Evolutionary conservation across 148 eudicot genomes (phyloP).

Genomic region (Spergularia bocconei): DNA sequence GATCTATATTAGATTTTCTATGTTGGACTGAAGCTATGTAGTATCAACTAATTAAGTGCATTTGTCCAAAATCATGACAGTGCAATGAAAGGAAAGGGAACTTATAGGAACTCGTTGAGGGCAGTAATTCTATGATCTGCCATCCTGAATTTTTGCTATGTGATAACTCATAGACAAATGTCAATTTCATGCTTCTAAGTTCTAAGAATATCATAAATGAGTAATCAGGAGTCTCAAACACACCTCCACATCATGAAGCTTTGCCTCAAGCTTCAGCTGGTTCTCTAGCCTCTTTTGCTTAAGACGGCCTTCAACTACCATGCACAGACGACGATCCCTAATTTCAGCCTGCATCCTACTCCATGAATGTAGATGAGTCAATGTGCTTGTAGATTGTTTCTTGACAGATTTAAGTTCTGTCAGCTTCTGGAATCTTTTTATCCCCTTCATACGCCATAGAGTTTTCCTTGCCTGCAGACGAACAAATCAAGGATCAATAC

Average conservation of each 20-base stretch:
- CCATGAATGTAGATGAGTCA: constrained; percentile 76
- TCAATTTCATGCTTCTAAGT: no score
- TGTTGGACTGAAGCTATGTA: neutral
- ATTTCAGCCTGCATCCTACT: constrained; percentile 70
- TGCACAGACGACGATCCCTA: constrained; percentile 60
- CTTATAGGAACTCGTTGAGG: neutral
- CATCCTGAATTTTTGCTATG: neutral
- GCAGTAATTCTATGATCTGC: neutral
- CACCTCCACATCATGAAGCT: constrained; percentile 82
- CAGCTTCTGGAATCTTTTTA: constrained; percentile 50
- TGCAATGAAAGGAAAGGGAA: neutral
- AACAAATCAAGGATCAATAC: constrained; percentile 2
- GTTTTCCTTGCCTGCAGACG: constrained; percentile 64
- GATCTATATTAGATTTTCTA: neutral
- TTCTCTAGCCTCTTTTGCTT: constrained; percentile 80
- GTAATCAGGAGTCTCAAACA: neutral
- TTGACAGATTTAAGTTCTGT: constrained; percentile 43
- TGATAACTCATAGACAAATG: neutral
- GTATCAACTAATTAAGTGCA: neutral
- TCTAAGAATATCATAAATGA: neutral
- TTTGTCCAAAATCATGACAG: neutral
- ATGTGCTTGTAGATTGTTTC: constrained; percentile 64
- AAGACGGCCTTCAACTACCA: constrained; percentile 72
- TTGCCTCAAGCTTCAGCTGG: constrained; percentile 84
- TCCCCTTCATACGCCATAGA: constrained; percentile 54